Evolutionary conservation across 1,139 yeast genomes (phyloP), one percentile per base, ranked within the genome.

Genomic region (Waltiozyma sp.): DNA sequence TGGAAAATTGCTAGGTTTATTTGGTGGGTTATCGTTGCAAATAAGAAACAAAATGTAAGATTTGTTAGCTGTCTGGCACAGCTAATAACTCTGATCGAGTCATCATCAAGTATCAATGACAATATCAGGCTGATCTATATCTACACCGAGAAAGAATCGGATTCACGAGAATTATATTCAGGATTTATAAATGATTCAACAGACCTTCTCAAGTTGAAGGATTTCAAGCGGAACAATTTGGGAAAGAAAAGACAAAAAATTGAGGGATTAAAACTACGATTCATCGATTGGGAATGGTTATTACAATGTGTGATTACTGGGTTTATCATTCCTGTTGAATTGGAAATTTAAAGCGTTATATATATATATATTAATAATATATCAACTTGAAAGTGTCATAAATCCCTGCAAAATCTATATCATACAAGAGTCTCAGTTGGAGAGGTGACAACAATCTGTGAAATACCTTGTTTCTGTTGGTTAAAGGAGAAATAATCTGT

Each of bases 221-320:
- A 21, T 21, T 5, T 21, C 8, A 21, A 21, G 8, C 4, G 23
- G 23, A 8, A 8, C 7, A 21, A 16, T 35, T 45, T 9, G 43
- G 31, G 19, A 47, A 43, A 35, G 45, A 43, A 13, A 10, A 26
- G n/a, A 26, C 28, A 26, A 26, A 26, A 10, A 10, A 6, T 26
- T 5, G 28, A 13, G 4, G n/a, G n/a, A 11, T 13, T 31, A 18
- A 31, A 15, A 4, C 14, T 31, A 14, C 11, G 14, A 31, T 44
- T 71, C 1, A 63, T 77, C 8, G 65, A 73, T 50, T 80, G 86
- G 80, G 89, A 82, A 56, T 81, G 89, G 89, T 66, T 80, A 1
- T 85, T 81, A 1, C 89, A 82, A 51, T 75, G 86, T 53, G 70
- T 80, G 10, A 78, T 81, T n/a, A 73, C 75, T 54, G 66, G 67